Base-by-base conservation (phyloP, 2,329 filamentous ascomycete species). In the Lasiodiplodia hormozganensis region DNA sequence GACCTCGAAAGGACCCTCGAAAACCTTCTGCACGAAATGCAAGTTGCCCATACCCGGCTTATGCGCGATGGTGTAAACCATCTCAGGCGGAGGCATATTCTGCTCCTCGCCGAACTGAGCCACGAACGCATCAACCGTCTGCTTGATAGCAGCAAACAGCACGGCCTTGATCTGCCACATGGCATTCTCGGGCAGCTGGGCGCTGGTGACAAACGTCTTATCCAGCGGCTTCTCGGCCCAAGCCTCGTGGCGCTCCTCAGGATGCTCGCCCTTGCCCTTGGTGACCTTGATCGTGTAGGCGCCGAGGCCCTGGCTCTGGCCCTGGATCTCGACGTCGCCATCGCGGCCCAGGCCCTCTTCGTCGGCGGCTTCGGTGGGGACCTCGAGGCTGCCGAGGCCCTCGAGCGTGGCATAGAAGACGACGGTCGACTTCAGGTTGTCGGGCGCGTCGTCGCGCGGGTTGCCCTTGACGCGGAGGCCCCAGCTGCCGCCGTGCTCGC, bases 1-100 rank as follows among this genome's bases (percentile, higher is more conserved):
- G 77, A 84, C 83, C 79, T 90, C 93, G 75, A 98, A 99, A 1
- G 90, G 80, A 1, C 96, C 95, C 74, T 94, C 88, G 74, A 97
- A 98, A 2, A 94, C 88, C 81, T 97, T 97, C 80, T 99, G 93
- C 18, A 98, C 85, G 51, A 97, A 82, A 71, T 99, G 95, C 16
- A 93, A 82, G 75, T 98, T 98, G 36, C 94, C 95, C 14, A 80
- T 74, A 5, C 87, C 88, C 2, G 92, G 89, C 38, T 82, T 80
- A 77, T 97, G 91, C 54, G 85, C 81, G 66, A 98, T 85, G 7
- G 92, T 92, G 79, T 96, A 97, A 0, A 94, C 86, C 77, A 96
- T 92, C 82, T 91, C 93, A 2, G 95, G 91, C 11, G 94, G 94
- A 8, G 94, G 91, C 57, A 92, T 87, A 70, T 90, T 87, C 2